These are phyloP conservation scores for Colletotrichum sp. DNA, from an alignment of 2,329 filamentous ascomycete species.

Conservation along the genomic window DNA sequence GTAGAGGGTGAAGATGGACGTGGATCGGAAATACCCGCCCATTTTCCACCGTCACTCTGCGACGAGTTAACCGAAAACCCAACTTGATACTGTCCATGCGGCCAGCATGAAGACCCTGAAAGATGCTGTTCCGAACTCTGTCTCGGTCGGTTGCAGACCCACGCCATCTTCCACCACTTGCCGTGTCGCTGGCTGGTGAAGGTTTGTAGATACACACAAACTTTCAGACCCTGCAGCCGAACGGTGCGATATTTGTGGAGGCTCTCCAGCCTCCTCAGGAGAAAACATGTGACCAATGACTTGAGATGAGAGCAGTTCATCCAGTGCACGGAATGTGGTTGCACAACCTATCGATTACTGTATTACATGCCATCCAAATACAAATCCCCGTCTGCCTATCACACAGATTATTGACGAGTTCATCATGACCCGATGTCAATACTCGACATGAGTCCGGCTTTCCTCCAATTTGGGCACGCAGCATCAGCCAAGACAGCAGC, in stretches of 20 bases:
- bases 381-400: neutral
- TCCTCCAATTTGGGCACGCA: neutral
- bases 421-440: neutral
- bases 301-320: neutral
- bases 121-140: neutral
- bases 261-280: neutral
- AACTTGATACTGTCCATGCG: neutral
- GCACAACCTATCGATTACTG: neutral
- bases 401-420: neutral
- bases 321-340: neutral
- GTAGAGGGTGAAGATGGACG: neutral
- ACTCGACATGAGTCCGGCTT: neutral
- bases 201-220: neutral
- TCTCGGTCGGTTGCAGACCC: neutral
- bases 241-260: neutral
- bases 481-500: conserved; percentile 22
- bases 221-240: neutral
- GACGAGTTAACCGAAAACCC: neutral
- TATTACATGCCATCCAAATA: neutral
- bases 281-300: neutral
- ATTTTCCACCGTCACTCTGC: neutral
- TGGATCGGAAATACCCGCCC: neutral
- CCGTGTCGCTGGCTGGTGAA: neutral
- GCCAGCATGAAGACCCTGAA: neutral
- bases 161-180: neutral